Base-by-base conservation (phyloP, 257 asterid genomes). In the Ilex asprella region DNA sequence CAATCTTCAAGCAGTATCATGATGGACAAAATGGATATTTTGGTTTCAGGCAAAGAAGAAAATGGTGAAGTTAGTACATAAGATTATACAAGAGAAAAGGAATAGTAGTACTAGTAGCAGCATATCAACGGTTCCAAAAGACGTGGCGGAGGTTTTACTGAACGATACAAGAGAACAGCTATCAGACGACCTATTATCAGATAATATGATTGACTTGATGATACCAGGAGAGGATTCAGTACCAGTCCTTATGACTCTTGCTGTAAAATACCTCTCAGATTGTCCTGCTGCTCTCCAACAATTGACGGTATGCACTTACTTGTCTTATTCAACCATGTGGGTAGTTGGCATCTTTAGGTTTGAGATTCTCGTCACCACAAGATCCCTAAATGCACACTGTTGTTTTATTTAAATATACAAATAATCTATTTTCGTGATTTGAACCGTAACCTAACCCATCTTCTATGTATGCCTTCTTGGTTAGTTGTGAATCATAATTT, bases 171-270 rank as follows among this genome's bases (percentile, higher is more conserved):
- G 81, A 70, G 85, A 76, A 58, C 55, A 86, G 44, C 49, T 91
- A 16, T 80, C 82, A 14, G 90, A 91, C 67, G 94, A 86, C 35
- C 30, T 88, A 32, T 84, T 91, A 39, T 84, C 95, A 3, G 96
- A 91, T 70, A 91, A 91, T 57, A 73, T 91, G 67, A 79, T 91
- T 57, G 96, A 86, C 66, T 72, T 91, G 67, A 88, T 91, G 95
- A 91, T 91, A 57, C 98, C 98, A 15, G 98, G 98, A 13, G 96
- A 91, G 64, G 98, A 91, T 76, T 91, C 98, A 2, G 98, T 91
- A 6, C 98, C 98, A 9, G 73, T 86, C n/a, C 88, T 91, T 9
- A 76, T 88, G 41, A 84, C 98, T 69, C 93, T 91, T 72, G 96
- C 92, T 0, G 49, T 91, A 44, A 88, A 88, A 72, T 88, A 82